A percentile compares a stretch with the other conserved stretches of the same genome.
These are phyloP conservation scores for Cladosporium sp. DNA, from an alignment of 2,329 filamentous ascomycete species.

Conservation along the genomic window DNA sequence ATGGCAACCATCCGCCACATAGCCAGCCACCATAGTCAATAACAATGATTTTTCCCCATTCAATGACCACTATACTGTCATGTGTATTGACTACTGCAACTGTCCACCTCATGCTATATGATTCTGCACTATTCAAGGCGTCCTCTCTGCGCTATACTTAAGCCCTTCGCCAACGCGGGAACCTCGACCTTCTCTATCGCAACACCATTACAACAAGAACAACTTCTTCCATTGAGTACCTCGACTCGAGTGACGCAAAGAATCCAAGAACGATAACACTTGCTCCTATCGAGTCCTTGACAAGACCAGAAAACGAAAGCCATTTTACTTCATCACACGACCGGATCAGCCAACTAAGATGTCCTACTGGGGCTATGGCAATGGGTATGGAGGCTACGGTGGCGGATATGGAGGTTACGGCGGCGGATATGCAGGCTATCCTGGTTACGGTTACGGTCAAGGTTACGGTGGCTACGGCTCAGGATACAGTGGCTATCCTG, in stretches of 20 bases:
- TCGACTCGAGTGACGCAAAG: not conserved
- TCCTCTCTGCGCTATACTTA: not conserved
- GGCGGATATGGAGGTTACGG: not conserved
- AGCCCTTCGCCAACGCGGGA: not conserved
- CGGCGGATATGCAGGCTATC: not conserved
- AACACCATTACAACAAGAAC: not conserved
- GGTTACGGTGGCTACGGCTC: not conserved
- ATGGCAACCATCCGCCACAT: not conserved
- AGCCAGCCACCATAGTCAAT: no score
- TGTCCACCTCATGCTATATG: not conserved
- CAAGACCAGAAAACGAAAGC: not conserved
- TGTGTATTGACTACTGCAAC: not conserved
- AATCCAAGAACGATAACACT: not conserved
- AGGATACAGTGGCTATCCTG: not conserved
- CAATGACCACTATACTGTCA: not conserved
- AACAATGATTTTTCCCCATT: no score
- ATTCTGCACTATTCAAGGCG: not conserved
- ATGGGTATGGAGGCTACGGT: not conserved
- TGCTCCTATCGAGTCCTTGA: not conserved
- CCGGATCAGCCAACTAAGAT: not conserved
- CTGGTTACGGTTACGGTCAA: not conserved
- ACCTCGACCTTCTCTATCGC: not conserved
- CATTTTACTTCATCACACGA: not conserved
- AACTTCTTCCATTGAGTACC: not conserved
- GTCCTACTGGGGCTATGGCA: not conserved